These are phyloP conservation scores for Austroboletus eburneus DNA, from an alignment of 768 basidiomycete genomes.

Conservation along the genomic window DNA sequence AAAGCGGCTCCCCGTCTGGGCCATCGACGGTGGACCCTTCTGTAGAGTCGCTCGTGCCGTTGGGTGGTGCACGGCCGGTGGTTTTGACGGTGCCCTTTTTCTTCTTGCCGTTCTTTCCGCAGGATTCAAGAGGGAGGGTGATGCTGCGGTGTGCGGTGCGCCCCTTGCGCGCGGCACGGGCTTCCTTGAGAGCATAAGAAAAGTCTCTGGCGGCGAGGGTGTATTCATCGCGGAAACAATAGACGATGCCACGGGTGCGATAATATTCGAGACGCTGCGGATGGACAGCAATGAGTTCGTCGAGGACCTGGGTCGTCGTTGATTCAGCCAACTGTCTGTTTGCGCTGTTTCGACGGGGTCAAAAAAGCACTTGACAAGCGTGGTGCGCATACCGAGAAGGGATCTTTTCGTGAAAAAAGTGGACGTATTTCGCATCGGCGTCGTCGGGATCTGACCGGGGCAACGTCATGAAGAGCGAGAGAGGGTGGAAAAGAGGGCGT, in stretches of 20 bases:
- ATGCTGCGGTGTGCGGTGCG: conserved; percentile 50
- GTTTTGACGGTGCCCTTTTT: conserved; percentile 46
- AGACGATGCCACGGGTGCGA: conserved; percentile 87
- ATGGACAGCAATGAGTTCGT: conserved; percentile 67
- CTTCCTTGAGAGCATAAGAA: conserved; percentile 75
- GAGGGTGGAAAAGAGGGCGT: not conserved
- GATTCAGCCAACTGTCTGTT: conserved; percentile 80
- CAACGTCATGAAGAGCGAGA: not conserved
- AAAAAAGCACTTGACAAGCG: not conserved
- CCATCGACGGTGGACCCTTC: conserved; percentile 30
- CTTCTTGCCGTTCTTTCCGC: conserved; percentile 49
- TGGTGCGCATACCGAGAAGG: conserved; percentile 67
- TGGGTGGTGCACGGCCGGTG: conserved; percentile 65
- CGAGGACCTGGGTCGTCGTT: conserved; percentile 71
- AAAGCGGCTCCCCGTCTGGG: conserved; percentile 33
- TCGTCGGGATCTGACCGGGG: conserved; percentile 63
- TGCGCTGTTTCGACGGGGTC: conserved; percentile 10
- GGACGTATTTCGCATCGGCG: conserved; percentile 79
- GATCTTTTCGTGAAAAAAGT: conserved; percentile 95
- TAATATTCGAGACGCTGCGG: conserved; percentile 82
- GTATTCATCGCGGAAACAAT: conserved; percentile 85
- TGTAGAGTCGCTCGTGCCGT: conserved; percentile 41
- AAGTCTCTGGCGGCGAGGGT: conserved; percentile 71
- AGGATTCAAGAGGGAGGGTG: conserved; percentile 32
- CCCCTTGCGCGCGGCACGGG: conserved; percentile 65